Evolutionary conservation across 768 basidiomycete genomes (phyloP).

Genomic region (Phaffia tasmanica): DNA sequence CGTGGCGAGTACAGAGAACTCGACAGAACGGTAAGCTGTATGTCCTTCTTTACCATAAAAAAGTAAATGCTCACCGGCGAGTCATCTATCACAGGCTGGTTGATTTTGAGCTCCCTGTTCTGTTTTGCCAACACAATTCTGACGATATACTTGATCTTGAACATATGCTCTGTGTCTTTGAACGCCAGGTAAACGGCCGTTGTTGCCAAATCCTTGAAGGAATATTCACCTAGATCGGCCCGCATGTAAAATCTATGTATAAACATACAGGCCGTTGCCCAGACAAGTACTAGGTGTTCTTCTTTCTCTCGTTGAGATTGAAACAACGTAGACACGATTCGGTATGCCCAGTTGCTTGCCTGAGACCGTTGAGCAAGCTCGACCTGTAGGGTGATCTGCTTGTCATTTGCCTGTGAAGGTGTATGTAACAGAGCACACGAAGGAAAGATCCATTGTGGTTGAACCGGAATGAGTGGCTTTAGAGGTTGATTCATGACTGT

Average conservation of each 20-base stretch:
- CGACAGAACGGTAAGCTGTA: neutral
- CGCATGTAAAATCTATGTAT: constrained; percentile 20
- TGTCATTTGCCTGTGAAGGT: neutral
- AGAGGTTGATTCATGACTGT: no score
- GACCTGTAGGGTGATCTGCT: neutral
- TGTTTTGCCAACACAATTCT: neutral
- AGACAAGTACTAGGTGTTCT: neutral
- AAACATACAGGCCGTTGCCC: constrained; percentile 3
- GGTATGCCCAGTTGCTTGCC: no score
- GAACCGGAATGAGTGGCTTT: neutral
- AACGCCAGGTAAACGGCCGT: constrained; percentile 5
- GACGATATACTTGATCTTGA: neutral
- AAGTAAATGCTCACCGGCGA: neutral
- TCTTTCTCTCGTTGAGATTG: neutral
- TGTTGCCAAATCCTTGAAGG: neutral
- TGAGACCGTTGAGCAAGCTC: neutral
- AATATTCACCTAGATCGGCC: constrained; percentile 1
- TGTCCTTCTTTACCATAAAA: neutral
- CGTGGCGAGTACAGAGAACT: neutral
- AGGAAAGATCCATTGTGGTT: constrained; percentile 15
- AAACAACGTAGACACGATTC: no score
- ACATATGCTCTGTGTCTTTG: constrained; percentile 4
- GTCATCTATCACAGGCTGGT: neutral
- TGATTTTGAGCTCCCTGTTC: neutral
- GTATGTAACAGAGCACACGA: neutral